A percentile compares a stretch with the other conserved stretches of the same genome.
These are phyloP conservation scores for Nelumbo lutea DNA, from an alignment of 164 flowering plant species.

Conservation along the genomic window DNA sequence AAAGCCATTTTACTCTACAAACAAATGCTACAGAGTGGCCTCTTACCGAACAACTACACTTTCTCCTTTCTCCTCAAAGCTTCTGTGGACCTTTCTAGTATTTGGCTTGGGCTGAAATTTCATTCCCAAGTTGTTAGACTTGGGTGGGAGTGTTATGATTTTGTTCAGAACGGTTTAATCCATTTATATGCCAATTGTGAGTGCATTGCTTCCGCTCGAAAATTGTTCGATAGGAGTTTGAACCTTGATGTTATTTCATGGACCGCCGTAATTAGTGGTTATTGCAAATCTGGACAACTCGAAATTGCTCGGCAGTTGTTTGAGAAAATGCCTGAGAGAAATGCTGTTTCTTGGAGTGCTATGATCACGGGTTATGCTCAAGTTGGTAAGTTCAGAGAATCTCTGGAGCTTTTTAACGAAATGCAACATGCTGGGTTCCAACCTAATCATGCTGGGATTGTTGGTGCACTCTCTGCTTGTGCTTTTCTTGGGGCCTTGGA, in stretches of 20 bases:
- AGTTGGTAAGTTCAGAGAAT: constrained; percentile 36
- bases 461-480: constrained; percentile 46
- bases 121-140: constrained; percentile 41
- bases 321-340: constrained; percentile 58
- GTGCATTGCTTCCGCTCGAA: constrained; percentile 37
- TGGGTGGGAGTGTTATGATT: constrained; percentile 72
- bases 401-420: constrained; percentile 38
- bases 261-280: constrained; percentile 66
- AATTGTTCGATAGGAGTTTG: constrained; percentile 42
- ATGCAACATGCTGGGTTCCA: constrained; percentile 33
- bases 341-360: constrained; percentile 55
- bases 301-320: constrained; percentile 38
- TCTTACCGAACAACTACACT: constrained; percentile 63
- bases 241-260: constrained; percentile 55
- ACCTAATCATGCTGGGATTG: constrained; percentile 47
- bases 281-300: constrained; percentile 36
- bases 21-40: constrained; percentile 32
- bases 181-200: constrained; percentile 46
- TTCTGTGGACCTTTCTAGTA: constrained; percentile 28
- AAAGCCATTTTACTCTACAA: constrained; percentile 33
- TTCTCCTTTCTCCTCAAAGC: constrained; percentile 60
- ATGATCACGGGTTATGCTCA: constrained; percentile 48
- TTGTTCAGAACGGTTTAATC: constrained; percentile 62
- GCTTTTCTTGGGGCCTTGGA: constrained; percentile 46
- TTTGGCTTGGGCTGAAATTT: constrained; percentile 17